Conservation (phyloP, 805 yeast genomes). For the Kazachstania psychrophila region DNA sequence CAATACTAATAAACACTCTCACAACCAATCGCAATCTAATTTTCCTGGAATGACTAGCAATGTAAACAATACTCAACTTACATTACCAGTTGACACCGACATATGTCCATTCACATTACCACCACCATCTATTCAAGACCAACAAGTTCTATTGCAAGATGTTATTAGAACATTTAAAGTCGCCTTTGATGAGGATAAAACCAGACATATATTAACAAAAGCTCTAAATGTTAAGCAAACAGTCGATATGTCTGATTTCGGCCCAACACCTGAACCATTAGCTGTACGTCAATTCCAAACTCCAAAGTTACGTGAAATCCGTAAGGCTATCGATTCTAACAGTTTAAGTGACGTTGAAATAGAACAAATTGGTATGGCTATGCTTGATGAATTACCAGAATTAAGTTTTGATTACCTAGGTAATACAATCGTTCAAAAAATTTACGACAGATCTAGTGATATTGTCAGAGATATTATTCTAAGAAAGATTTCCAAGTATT, state of each 20-base stretch:
- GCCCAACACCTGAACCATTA: constrained; percentile 70
- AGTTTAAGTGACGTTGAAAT: constrained; percentile 50
- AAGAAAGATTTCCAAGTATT: constrained; percentile 60
- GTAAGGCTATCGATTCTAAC: constrained; percentile 61
- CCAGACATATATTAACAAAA: constrained; percentile 2
- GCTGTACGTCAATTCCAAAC: constrained; percentile 74
- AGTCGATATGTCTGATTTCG: constrained; percentile 42
- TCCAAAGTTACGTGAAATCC: constrained; percentile 75
- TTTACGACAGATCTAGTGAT: constrained; percentile 64
- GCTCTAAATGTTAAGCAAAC: constrained; percentile 12
- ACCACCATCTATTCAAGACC: constrained; percentile 22
- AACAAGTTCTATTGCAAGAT: constrained; percentile 3
- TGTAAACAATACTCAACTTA: constrained; percentile 2
- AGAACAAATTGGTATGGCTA: constrained; percentile 73
- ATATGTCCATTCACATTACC: constrained; percentile 29
- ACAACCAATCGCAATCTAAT: neutral
- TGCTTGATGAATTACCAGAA: constrained; percentile 85
- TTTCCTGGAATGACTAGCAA: constrained; percentile 3
- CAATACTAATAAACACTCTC: neutral
- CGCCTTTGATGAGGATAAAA: constrained; percentile 1
- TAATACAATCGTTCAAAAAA: constrained; percentile 91
- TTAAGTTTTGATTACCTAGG: constrained; percentile 89
- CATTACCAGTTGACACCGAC: constrained; percentile 21
- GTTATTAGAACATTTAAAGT: constrained; percentile 1
- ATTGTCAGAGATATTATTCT: constrained; percentile 73